A percentile compares a stretch with the other conserved stretches of the same genome.
Conservation (phyloP, 2,329 filamentous ascomycete species). For the Sclerotinia minor region DNA sequence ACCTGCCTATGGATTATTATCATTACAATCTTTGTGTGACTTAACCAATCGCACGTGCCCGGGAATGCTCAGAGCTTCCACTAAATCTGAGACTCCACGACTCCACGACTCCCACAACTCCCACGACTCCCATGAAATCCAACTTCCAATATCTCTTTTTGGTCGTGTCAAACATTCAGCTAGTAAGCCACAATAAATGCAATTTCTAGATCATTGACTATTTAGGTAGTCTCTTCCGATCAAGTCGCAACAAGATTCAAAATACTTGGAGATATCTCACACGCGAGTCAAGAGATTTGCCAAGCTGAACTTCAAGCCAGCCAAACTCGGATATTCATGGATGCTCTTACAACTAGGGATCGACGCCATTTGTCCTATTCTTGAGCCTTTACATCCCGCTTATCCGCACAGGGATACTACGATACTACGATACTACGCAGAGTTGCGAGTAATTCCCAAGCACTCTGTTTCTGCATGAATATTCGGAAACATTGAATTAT, state of each 20-base stretch:
- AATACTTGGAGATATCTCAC: neutral
- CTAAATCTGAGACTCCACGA: conserved; percentile 13
- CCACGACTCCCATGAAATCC: neutral
- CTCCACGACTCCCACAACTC: neutral
- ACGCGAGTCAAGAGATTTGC: conserved; percentile 15
- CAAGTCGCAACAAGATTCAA: neutral
- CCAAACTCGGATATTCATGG: neutral
- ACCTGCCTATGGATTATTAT: no score
- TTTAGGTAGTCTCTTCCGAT: neutral
- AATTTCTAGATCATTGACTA: neutral
- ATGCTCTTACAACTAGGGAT: conserved; percentile 5
- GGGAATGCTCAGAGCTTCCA: conserved; percentile 3
- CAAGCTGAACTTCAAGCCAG: neutral
- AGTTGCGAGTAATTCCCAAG: conserved; percentile 5
- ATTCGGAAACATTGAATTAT: conserved; percentile 7
- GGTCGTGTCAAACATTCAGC: conserved; percentile 10
- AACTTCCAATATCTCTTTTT: neutral
- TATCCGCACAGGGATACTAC: neutral
- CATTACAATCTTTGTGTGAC: conserved; percentile 11
- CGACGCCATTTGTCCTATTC: neutral
- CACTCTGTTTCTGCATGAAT: conserved; percentile 11
- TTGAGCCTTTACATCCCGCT: conserved; percentile 13
- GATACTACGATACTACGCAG: conserved; percentile 8
- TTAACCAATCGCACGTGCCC: conserved; percentile 2
- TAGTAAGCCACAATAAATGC: conserved; percentile 9